Evolutionary conservation across 1,284 basidiomycete genomes (phyloP).

Genomic region (Ganoderma resinaceum): DNA sequence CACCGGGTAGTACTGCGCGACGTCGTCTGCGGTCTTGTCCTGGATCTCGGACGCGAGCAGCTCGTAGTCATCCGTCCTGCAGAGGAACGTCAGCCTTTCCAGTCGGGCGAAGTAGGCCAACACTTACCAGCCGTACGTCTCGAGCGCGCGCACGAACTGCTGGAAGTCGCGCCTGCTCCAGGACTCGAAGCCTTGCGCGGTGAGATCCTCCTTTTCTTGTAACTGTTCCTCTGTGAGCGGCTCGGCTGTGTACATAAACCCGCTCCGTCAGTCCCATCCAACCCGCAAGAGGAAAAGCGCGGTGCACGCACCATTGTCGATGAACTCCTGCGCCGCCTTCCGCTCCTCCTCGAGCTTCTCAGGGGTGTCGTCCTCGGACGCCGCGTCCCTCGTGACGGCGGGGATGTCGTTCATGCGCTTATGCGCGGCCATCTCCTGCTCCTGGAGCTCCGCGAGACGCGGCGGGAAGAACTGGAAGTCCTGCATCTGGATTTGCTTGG

Average conservation of each 20-base stretch:
- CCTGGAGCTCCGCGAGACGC: constrained; percentile 84
- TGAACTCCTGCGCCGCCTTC: constrained; percentile 83
- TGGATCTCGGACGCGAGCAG: constrained; percentile 87
- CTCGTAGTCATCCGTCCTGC: constrained; percentile 76
- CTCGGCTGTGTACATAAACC: constrained; percentile 61
- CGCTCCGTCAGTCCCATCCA: neutral
- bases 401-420: constrained; percentile 80
- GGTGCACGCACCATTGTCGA: constrained; percentile 71
- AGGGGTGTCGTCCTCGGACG: constrained; percentile 77
- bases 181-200: constrained; percentile 84
- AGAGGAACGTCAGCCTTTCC: constrained; percentile 10
- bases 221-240: constrained; percentile 89
- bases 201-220: constrained; percentile 80
- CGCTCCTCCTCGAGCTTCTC: constrained; percentile 89
- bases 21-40: constrained; percentile 85
- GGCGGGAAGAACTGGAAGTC: constrained; percentile 98
- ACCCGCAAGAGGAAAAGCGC: neutral
- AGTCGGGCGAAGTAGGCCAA: neutral
- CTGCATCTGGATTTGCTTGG: constrained; percentile 91
- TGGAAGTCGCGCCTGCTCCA: constrained; percentile 97
- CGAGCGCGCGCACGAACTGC: constrained; percentile 86
- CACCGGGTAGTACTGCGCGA: constrained; percentile 82
- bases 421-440: constrained; percentile 86
- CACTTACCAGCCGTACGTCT: constrained; percentile 85
- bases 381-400: constrained; percentile 75